These are phyloP conservation scores for Skeletonema grethae DNA, from an alignment of 108 stramenopile genomes.

Conservation along the genomic window DNA sequence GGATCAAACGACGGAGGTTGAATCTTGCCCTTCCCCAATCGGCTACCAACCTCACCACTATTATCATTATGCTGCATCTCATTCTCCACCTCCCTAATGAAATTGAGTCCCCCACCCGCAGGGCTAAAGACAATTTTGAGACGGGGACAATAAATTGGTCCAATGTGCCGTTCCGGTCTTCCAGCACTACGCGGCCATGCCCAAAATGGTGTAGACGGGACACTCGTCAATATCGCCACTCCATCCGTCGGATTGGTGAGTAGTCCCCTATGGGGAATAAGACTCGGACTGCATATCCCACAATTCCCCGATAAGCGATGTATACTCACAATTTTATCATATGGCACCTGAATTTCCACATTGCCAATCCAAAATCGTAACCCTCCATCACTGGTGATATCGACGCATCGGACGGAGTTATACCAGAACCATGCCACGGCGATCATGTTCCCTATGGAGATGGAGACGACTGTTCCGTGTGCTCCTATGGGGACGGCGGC, in stretches of 20 bases:
- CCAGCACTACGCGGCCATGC: conserved; percentile 87
- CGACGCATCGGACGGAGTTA: conserved; percentile 85
- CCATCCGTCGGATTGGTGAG: conserved; percentile 74
- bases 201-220: conserved; percentile 85
- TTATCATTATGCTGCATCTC: conserved; percentile 62
- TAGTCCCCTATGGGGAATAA: conserved; percentile 76
- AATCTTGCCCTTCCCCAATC: conserved; percentile 38
- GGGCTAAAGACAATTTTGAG: conserved; percentile 85
- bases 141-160: conserved; percentile 71
- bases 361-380: conserved; percentile 92
- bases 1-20: conserved; percentile 45
- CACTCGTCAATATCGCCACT: conserved; percentile 80
- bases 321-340: conserved; percentile 78
- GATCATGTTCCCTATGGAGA: conserved; percentile 78
- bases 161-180: conserved; percentile 77
- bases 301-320: conserved; percentile 55
- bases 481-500: conserved; percentile 83
- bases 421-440: conserved; percentile 90
- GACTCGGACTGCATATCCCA: conserved; percentile 28
- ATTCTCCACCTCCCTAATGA: conserved; percentile 83
- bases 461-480: conserved; percentile 80
- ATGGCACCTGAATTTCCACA: conserved; percentile 85
- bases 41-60: conserved; percentile 18
- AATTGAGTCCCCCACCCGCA: conserved; percentile 69
- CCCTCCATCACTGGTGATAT: conserved; percentile 79